Conservation (phyloP, 164 flowering plant genomes). For the Berberis vulgaris region DNA sequence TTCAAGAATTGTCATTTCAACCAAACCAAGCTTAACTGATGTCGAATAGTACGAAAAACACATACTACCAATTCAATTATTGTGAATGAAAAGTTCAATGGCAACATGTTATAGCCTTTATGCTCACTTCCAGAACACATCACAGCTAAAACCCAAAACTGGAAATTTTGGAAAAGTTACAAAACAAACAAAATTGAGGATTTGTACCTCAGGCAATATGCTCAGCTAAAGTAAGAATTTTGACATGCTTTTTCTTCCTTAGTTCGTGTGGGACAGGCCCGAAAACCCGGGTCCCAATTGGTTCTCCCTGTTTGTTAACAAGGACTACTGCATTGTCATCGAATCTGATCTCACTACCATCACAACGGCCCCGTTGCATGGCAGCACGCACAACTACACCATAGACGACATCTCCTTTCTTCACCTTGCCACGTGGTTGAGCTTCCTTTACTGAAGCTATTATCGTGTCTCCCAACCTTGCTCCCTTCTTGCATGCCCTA, state of each 20-base stretch:
- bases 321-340: slow-evolving; percentile 93
- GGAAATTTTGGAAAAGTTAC: neutral
- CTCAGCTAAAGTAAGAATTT: slow-evolving; percentile 71
- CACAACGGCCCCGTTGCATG: slow-evolving; percentile 71
- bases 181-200: neutral
- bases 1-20: too few species aligned
- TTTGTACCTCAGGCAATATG: slow-evolving; percentile 44
- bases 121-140: neutral
- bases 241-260: slow-evolving; percentile 77
- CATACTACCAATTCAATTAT: too few species aligned
- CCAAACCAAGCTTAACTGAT: too few species aligned
- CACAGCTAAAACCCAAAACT: neutral
- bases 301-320: slow-evolving; percentile 82
- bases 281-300: slow-evolving; percentile 73
- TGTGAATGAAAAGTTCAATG: too few species aligned
- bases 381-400: slow-evolving; percentile 95
- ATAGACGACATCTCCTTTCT: slow-evolving; percentile 74
- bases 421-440: slow-evolving; percentile 75
- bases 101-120: too few species aligned
- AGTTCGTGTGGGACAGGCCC: slow-evolving; percentile 93
- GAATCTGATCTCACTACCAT: slow-evolving; percentile 84
- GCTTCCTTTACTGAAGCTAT: slow-evolving; percentile 89
- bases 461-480: slow-evolving; percentile 82
- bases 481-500: slow-evolving; percentile 58
- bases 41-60: too few species aligned